Percentiles rank a stretch among this genome's conserved stretches.
Conservation (phyloP, 495 filamentous ascomycete genomes). For the Penicillium canariense region DNA sequence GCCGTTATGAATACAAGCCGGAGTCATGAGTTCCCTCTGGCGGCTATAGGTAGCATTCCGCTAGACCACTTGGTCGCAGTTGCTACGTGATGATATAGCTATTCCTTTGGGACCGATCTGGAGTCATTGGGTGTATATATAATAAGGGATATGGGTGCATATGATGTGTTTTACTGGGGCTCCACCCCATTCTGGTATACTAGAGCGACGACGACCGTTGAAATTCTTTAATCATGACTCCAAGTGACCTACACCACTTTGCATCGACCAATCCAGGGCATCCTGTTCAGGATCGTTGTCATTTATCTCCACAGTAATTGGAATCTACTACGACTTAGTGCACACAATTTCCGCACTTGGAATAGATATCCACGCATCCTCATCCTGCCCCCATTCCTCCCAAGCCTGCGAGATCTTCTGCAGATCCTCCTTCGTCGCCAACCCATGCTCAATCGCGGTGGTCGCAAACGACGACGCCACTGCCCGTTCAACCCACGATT, state of each 20-base stretch:
- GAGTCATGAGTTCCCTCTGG: conserved; percentile 1
- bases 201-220: neutral
- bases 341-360: conserved; percentile 50
- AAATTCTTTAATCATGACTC: neutral
- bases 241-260: neutral
- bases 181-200: neutral
- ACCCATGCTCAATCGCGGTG: conserved; percentile 35
- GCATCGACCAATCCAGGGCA: neutral
- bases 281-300: neutral
- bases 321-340: conserved; percentile 26
- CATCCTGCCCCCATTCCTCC: conserved; percentile 41
- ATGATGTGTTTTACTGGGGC: neutral
- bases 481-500: conserved; percentile 44
- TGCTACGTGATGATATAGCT: neutral
- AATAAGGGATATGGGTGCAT: neutral
- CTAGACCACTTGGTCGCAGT: neutral
- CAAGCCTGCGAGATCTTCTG: conserved; percentile 39
- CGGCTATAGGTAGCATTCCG: neutral
- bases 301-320: neutral
- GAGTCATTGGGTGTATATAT: conserved; percentile 1
- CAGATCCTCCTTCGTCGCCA: conserved; percentile 43
- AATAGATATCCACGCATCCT: conserved; percentile 49
- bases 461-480: conserved; percentile 38
- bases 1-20: conserved; percentile 31
- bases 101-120: neutral